Evolutionary conservation across 768 basidiomycete species (phyloP).

Genomic region (Pisolithus albus): DNA sequence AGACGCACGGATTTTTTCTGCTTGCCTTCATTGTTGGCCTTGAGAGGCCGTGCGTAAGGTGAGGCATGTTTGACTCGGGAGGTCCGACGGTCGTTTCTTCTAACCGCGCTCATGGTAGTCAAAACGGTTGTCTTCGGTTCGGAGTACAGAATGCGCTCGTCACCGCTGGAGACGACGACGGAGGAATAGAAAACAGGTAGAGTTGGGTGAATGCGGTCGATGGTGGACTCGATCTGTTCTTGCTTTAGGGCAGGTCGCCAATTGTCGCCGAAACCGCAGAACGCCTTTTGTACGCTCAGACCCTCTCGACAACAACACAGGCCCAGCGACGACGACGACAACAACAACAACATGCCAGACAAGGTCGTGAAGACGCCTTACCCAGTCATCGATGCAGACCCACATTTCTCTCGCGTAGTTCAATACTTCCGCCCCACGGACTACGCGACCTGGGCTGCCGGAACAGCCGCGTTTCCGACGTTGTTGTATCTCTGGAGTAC

Average conservation of each 20-base stretch:
- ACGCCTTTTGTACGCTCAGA: not conserved
- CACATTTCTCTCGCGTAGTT: slow-evolving; percentile 80
- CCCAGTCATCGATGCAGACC: slow-evolving; percentile 92
- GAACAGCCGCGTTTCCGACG: slow-evolving; percentile 77
- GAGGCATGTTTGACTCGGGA: slow-evolving; percentile 35
- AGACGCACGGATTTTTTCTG: slow-evolving; percentile 44
- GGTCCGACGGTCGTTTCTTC: slow-evolving; percentile 37
- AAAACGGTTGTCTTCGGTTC: not conserved
- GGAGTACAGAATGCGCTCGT: slow-evolving; percentile 9
- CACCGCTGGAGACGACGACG: slow-evolving; percentile 3
- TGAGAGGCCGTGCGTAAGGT: slow-evolving; percentile 47
- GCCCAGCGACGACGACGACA: not conserved
- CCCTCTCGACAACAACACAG: not conserved
- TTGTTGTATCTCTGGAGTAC: slow-evolving; percentile 77
- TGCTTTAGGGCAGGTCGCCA: slow-evolving; percentile 27
- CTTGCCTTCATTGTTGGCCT: slow-evolving; percentile 17
- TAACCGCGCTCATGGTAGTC: slow-evolving; percentile 49
- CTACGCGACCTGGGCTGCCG: slow-evolving; percentile 77
- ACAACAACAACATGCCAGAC: slow-evolving; percentile 28
- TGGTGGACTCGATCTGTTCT: slow-evolving; percentile 9
- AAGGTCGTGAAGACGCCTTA: slow-evolving; percentile 58
- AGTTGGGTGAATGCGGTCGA: slow-evolving; percentile 12
- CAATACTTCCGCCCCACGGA: slow-evolving; percentile 85
- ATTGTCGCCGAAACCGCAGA: slow-evolving; percentile 7
- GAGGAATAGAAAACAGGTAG: slow-evolving; percentile 6